phyloP scores from a whole-genome alignment of 192 early-diverging fungal genomes.

The Chytriomyces sp. region DNA sequence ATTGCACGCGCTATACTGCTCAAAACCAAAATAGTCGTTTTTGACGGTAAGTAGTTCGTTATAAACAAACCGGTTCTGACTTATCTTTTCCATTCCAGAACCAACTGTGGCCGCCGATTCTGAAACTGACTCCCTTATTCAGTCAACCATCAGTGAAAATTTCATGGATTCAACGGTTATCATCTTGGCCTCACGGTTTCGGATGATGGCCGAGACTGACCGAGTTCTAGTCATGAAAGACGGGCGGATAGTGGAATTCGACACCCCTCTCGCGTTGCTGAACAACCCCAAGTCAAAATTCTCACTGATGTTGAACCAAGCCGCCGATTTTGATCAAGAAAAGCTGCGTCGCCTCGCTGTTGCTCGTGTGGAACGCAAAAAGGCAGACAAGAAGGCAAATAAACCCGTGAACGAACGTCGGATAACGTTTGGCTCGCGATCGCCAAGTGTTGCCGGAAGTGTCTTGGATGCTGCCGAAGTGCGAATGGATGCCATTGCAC shows the following conservation, averaged over 20 bases:
- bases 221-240: slow-evolving; percentile 56
- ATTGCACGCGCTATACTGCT: slow-evolving; percentile 59
- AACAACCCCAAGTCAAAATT: slow-evolving; percentile 40
- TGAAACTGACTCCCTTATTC: slow-evolving; percentile 54
- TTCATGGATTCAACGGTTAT: slow-evolving; percentile 55
- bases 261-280: slow-evolving; percentile 48
- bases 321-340: slow-evolving; percentile 34
- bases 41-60: slow-evolving; percentile 55
- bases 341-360: slow-evolving; percentile 17
- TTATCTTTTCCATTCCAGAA: slow-evolving; percentile 22
- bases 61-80: not conserved
- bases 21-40: slow-evolving; percentile 53
- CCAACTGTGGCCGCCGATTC: slow-evolving; percentile 58
- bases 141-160: slow-evolving; percentile 51
- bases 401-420: not conserved
- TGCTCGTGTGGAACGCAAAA: slow-evolving; percentile 22
- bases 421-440: not conserved
- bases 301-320: slow-evolving; percentile 33
- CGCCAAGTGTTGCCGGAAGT: not conserved
- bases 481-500: no score
- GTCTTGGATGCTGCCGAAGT: not conserved
- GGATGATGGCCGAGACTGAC: slow-evolving; percentile 55
- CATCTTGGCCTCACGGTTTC: slow-evolving; percentile 50
- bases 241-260: slow-evolving; percentile 55
- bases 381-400: not conserved